phyloP scores from a whole-genome alignment of 805 yeast species.

The Suhomyces kilbournensis region DNA sequence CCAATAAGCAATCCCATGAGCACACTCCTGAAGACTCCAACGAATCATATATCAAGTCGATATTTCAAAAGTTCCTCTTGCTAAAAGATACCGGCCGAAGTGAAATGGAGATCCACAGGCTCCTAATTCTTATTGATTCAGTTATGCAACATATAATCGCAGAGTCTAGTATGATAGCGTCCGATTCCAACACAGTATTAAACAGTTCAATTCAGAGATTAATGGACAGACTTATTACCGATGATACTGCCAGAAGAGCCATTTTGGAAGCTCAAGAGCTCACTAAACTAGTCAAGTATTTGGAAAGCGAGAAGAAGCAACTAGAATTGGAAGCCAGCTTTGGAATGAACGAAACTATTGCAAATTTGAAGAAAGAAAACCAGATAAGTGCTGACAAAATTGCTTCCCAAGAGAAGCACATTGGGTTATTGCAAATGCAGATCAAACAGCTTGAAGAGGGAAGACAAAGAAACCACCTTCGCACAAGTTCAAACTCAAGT shows the following conservation, averaged over 20 bases:
- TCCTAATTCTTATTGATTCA: conserved; percentile 28
- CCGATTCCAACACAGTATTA: conserved; percentile 27
- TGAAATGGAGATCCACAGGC: conserved; percentile 20
- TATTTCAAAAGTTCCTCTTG: conserved; percentile 24
- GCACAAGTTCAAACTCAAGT: not conserved
- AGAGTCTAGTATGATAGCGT: conserved; percentile 20
- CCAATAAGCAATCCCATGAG: conserved; percentile 6
- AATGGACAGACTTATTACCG: conserved; percentile 33
- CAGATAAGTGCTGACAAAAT: conserved; percentile 18
- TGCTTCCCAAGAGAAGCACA: conserved; percentile 24
- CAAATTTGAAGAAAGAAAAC: conserved; percentile 22
- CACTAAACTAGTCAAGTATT: conserved; percentile 16
- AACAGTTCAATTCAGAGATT: conserved; percentile 32
- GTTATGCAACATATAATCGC: conserved; percentile 30
- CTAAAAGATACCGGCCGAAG: conserved; percentile 26
- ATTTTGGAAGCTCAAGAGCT: conserved; percentile 29
- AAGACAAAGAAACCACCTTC: conserved; percentile 5
- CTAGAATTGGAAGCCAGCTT: conserved; percentile 20
- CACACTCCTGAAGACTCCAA: conserved; percentile 2
- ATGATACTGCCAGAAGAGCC: conserved; percentile 35
- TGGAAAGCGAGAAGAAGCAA: conserved; percentile 21
- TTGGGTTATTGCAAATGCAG: conserved; percentile 22
- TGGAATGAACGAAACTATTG: conserved; percentile 19
- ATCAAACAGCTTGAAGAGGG: conserved; percentile 20
- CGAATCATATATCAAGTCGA: conserved; percentile 14